phyloP scores from a whole-genome alignment of 805 yeast species.

The Zygoascus ofunaensis region DNA sequence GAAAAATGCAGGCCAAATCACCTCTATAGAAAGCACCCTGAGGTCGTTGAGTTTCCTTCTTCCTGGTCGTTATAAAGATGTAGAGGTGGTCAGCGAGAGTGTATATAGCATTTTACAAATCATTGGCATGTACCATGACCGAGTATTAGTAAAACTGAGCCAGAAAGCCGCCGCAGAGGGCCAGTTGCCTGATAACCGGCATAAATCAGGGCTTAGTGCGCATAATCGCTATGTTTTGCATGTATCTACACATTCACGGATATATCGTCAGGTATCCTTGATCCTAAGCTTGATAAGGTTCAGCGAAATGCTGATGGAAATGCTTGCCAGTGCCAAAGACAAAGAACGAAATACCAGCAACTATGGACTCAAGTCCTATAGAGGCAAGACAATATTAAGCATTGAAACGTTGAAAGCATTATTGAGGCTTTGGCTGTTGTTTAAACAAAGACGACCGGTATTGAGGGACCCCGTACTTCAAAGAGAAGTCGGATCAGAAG shows the following conservation, averaged over 20 bases:
- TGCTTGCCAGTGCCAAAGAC: constrained; percentile 16
- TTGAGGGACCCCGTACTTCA: constrained; percentile 27
- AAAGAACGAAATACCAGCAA: constrained; percentile 3
- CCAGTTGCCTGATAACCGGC: neutral
- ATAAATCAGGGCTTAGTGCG: constrained; percentile 8
- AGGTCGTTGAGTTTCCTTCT: constrained; percentile 28
- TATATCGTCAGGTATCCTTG: constrained; percentile 25
- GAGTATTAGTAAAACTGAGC: constrained; percentile 25
- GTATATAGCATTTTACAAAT: constrained; percentile 27
- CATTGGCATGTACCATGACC: constrained; percentile 31
- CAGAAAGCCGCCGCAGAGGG: neutral
- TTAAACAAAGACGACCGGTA: constrained; percentile 24
- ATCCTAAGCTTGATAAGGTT: constrained; percentile 25
- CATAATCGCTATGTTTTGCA: constrained; percentile 26
- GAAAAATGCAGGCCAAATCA: constrained; percentile 29
- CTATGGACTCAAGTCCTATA: neutral
- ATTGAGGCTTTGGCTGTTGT: constrained; percentile 25
- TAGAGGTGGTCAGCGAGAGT: constrained; percentile 32
- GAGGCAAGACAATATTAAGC: constrained; percentile 20
- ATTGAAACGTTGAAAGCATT: constrained; percentile 26
- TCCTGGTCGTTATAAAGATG: constrained; percentile 33
- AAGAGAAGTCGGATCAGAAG: constrained; percentile 28
- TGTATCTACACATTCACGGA: constrained; percentile 9
- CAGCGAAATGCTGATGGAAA: constrained; percentile 31
- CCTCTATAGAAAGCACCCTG: constrained; percentile 30